A percentile compares a stretch with the other conserved stretches of the same genome.
These are phyloP conservation scores for Vararia minispora DNA, from an alignment of 768 basidiomycete species.

Conservation along the genomic window DNA sequence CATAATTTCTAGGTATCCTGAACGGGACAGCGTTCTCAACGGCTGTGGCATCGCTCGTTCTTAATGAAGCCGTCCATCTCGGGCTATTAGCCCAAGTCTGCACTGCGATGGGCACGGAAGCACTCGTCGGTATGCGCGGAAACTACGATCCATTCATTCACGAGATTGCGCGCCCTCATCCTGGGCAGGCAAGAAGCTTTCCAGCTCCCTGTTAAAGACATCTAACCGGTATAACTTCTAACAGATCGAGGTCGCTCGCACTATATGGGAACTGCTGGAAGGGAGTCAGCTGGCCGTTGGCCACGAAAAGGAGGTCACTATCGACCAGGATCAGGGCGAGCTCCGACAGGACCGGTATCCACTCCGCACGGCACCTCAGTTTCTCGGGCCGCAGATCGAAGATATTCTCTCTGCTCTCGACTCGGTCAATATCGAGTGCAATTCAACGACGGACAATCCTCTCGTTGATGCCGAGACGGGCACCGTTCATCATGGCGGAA, in stretches of 20 bases:
- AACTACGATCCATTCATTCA: conserved; percentile 77
- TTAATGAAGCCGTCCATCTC: conserved; percentile 61
- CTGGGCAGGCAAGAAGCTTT: conserved; percentile 73
- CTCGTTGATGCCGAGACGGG: conserved; percentile 61
- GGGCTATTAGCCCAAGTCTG: conserved; percentile 57
- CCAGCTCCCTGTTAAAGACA: too few species aligned
- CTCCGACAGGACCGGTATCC: conserved; percentile 77
- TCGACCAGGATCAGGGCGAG: conserved; percentile 60
- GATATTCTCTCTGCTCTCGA: conserved; percentile 58
- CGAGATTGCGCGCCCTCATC: conserved; percentile 65
- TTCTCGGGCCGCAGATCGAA: conserved; percentile 78
- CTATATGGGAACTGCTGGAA: conserved; percentile 56
- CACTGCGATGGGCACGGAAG: conserved; percentile 80
- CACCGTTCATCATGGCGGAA: conserved; percentile 70
- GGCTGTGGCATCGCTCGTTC: conserved; percentile 61
- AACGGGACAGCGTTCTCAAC: conserved; percentile 86
- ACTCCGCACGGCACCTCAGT: conserved; percentile 70
- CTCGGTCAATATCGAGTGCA: conserved; percentile 64
- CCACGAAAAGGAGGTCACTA: conserved; percentile 61
- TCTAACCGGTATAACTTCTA: neutral
- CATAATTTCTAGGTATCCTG: too few species aligned
- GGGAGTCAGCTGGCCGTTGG: conserved; percentile 55
- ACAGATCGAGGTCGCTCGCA: conserved; percentile 59
- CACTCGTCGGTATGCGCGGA: conserved; percentile 59
- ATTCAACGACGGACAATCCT: conserved; percentile 85